Conservation (phyloP, 208 protist genomes). For the Acanthamoeba castellanii region DNA sequence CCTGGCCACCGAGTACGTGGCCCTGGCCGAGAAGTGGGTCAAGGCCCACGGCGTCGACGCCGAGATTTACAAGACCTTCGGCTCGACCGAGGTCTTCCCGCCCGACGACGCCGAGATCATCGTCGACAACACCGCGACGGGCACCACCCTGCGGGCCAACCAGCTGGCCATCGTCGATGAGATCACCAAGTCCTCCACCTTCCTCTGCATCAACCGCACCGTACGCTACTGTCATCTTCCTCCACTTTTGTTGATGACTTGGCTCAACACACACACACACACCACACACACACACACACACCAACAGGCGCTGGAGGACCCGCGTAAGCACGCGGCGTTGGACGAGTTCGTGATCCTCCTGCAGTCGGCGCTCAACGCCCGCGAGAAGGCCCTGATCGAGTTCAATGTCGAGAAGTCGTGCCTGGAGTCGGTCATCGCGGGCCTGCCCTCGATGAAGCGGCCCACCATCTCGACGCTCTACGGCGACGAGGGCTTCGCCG, state of each 20-base stretch:
- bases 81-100: constrained; percentile 76
- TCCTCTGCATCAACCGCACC: constrained; percentile 63
- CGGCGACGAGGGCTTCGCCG: constrained; percentile 74
- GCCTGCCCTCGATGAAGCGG: constrained; percentile 70
- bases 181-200: constrained; percentile 74
- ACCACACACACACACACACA: background rate
- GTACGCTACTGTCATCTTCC: background rate
- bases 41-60: constrained; percentile 70
- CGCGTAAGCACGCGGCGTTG: constrained; percentile 49
- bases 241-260: background rate
- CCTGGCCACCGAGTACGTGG: constrained; percentile 77
- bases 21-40: constrained; percentile 74
- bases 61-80: constrained; percentile 66
- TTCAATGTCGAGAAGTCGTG: constrained; percentile 47
- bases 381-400: constrained; percentile 69
- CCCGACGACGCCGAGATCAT: constrained; percentile 78
- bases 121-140: constrained; percentile 78
- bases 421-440: constrained; percentile 59
- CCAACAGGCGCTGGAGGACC: constrained; percentile 12
- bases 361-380: constrained; percentile 68
- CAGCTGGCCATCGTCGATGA: constrained; percentile 75
- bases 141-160: constrained; percentile 77
- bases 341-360: constrained; percentile 75
- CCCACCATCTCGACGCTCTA: constrained; percentile 77
- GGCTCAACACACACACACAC: background rate